phyloP scores from a whole-genome alignment of 2,329 filamentous ascomycete species.

The Fusarium pilosicola region DNA sequence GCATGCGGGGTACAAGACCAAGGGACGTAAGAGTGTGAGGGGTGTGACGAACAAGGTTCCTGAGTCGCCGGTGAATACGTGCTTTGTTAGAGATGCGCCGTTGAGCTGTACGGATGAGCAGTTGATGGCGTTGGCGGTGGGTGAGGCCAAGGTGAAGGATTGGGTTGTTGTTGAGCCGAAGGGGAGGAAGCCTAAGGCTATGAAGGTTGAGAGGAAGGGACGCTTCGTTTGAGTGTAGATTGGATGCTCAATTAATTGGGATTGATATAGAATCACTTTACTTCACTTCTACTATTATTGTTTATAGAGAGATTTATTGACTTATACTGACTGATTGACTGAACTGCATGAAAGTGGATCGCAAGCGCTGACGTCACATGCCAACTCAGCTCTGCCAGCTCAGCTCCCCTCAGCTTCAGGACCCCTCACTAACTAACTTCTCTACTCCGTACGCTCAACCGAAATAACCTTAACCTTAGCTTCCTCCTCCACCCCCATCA shows the following conservation, averaged over 20 bases:
- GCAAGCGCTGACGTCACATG: conserved; percentile 22
- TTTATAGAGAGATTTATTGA: not conserved
- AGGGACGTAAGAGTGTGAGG: conserved; percentile 60
- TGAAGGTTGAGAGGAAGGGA: not conserved
- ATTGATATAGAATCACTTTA: not conserved
- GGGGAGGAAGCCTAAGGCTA: conserved; percentile 1
- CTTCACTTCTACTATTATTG: not conserved
- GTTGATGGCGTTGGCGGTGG: conserved; percentile 26
- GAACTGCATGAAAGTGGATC: conserved; percentile 7
- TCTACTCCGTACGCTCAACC: no score
- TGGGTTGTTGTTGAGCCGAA: conserved; percentile 30
- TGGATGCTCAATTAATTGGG: not conserved
- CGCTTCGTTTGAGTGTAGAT: not conserved
- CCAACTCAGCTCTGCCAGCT: conserved; percentile 16
- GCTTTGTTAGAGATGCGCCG: conserved; percentile 61
- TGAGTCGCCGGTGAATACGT: conserved; percentile 59
- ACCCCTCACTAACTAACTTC: not conserved
- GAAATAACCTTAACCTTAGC: not conserved
- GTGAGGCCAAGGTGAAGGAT: conserved; percentile 30
- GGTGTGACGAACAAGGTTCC: conserved; percentile 63
- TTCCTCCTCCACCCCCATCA: not conserved
- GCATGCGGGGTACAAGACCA: conserved; percentile 49
- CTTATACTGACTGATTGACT: conserved; percentile 3
- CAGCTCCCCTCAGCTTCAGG: conserved; percentile 8
- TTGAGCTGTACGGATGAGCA: conserved; percentile 53